Percentiles rank a stretch among this genome's conserved stretches.
phyloP scores from a whole-genome alignment of 2,329 filamentous ascomycete species.

The Septoria linicola region DNA sequence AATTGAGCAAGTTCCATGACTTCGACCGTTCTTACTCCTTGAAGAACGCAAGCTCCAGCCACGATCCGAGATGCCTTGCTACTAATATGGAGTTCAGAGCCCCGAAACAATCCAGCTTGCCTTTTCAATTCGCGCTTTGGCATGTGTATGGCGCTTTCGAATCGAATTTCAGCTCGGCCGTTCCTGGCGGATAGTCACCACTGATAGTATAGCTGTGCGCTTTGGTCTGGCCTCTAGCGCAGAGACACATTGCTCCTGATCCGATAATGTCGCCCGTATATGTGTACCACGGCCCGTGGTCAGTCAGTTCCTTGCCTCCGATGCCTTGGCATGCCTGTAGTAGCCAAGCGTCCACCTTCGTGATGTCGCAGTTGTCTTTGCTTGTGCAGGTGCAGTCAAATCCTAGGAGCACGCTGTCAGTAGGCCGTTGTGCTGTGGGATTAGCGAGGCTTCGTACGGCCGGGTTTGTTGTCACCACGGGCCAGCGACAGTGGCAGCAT shows the following conservation, averaged over 20 bases:
- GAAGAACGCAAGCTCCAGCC: too few relatives aligned
- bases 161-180: conserved; percentile 6
- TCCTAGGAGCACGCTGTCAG: background rate
- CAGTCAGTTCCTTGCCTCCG: background rate
- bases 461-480: background rate
- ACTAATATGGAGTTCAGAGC: too few relatives aligned
- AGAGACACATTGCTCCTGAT: conserved; percentile 1
- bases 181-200: conserved; percentile 12
- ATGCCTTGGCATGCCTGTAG: conserved; percentile 12
- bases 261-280: background rate
- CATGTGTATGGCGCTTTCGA: background rate
- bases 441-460: background rate
- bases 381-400: conserved; percentile 7
- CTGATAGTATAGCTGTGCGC: conserved; percentile 2
- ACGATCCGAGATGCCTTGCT: too few relatives aligned
- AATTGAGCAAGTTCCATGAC: too few relatives aligned
- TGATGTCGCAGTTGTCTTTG: background rate
- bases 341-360: conserved; percentile 1
- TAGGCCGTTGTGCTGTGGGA: background rate
- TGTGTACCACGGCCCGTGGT: background rate
- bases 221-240: conserved; percentile 4
- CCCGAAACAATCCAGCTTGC: too few relatives aligned
- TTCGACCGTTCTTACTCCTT: too few relatives aligned
- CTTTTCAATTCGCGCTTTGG: too few relatives aligned
- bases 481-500: too few relatives aligned